These are phyloP conservation scores for Tetrahymena thermophila DNA, from an alignment of 73 alveolate genomes.

Conservation along the genomic window DNA sequence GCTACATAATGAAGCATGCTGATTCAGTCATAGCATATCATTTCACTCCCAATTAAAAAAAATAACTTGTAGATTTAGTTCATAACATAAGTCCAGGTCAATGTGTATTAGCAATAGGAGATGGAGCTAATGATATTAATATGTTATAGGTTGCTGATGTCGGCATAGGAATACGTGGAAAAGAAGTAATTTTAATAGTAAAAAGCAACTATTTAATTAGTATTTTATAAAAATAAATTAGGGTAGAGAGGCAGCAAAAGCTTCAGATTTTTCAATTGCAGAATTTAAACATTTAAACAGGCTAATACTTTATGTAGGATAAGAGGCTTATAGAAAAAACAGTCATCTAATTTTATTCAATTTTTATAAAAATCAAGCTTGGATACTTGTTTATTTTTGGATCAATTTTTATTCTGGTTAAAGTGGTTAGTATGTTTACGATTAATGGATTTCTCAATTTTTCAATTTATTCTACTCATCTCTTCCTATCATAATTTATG, in stretches of 20 bases:
- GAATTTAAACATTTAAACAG: slow-evolving; percentile 52
- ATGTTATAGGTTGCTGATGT: slow-evolving; percentile 64
- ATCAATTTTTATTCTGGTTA: slow-evolving; percentile 55
- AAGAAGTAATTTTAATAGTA: neutral
- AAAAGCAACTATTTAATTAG: too few species aligned
- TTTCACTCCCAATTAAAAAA: slow-evolving; percentile 47
- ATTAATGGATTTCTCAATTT: slow-evolving; percentile 26
- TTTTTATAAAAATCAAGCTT: slow-evolving; percentile 55
- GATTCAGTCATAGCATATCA: slow-evolving; percentile 43
- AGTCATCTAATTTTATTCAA: slow-evolving; percentile 47
- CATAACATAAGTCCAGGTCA: slow-evolving; percentile 29
- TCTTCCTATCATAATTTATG: slow-evolving; percentile 23
- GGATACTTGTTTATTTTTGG: slow-evolving; percentile 48
- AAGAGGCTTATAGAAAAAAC: slow-evolving; percentile 59
- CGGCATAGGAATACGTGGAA: slow-evolving; percentile 41
- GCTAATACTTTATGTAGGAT: slow-evolving; percentile 59
- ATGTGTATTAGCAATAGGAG: slow-evolving; percentile 85
- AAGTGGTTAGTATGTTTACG: slow-evolving; percentile 54
- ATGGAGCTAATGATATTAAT: slow-evolving; percentile 98
- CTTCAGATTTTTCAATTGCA: slow-evolving; percentile 51
- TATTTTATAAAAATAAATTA: neutral
- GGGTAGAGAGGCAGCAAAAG: slow-evolving; percentile 59
- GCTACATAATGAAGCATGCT: neutral
- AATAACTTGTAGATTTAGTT: slow-evolving; percentile 44
- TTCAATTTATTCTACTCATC: slow-evolving; percentile 29